Conservation (phyloP, 2,329 filamentous ascomycete species). For the Bipolaris gigantea region DNA sequence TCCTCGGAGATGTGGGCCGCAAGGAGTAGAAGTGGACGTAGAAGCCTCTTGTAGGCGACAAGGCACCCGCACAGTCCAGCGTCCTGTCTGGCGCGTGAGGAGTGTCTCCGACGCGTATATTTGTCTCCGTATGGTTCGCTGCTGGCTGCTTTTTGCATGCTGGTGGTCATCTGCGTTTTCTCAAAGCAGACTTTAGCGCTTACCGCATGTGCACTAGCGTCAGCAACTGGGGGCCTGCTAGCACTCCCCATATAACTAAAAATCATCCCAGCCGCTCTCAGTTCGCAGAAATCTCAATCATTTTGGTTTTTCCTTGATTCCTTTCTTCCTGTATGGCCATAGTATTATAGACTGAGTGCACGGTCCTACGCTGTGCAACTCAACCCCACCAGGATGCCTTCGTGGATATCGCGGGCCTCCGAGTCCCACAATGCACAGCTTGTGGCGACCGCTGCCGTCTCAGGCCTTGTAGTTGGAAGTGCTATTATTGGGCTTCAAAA, state of each 20-base stretch:
- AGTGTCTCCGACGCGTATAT: conserved; percentile 44
- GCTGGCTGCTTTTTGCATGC: conserved; percentile 23
- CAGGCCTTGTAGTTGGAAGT: conserved; percentile 52
- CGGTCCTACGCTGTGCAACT: conserved; percentile 1
- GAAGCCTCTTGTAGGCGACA: conserved; percentile 21
- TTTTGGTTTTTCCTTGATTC: not conserved
- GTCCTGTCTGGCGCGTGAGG: conserved; percentile 39
- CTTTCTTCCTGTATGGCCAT: conserved; percentile 9
- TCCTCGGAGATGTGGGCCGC: conserved; percentile 1
- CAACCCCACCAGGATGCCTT: conserved; percentile 44
- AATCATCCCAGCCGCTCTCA: conserved; percentile 4
- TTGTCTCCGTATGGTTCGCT: conserved; percentile 31
- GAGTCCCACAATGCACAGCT: conserved; percentile 61
- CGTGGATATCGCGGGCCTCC: conserved; percentile 50
- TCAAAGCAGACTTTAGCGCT: conserved; percentile 22
- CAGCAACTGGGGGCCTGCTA: conserved; percentile 7
- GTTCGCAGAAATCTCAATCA: not conserved
- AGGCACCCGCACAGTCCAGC: conserved; percentile 23
- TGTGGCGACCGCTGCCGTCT: conserved; percentile 67
- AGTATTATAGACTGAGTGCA: not conserved
- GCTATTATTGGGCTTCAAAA: conserved; percentile 62
- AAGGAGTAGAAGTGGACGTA: not conserved
- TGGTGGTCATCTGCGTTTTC: conserved; percentile 37
- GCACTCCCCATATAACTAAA: conserved; percentile 6
- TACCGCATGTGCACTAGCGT: conserved; percentile 21